phyloP scores from a whole-genome alignment of 2,329 filamentous ascomycete genomes.

The Apiospora kogelbergensis region DNA sequence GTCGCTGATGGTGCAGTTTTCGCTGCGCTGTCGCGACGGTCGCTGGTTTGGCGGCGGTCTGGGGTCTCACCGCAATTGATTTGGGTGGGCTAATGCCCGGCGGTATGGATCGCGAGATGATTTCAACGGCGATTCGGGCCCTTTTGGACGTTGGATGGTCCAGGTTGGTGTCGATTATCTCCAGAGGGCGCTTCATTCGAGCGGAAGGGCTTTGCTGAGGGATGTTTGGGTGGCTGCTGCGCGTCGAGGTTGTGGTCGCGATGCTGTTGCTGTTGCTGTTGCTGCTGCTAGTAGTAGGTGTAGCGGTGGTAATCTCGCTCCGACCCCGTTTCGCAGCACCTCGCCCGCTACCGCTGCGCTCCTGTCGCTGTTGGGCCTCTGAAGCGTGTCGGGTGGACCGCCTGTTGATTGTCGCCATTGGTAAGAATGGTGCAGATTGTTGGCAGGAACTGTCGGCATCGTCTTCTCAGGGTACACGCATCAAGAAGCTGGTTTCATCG shows the following conservation, averaged over 20 bases:
- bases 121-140: conserved; percentile 53
- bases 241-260: conserved; percentile 7
- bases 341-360: conserved; percentile 3
- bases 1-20: conserved; percentile 21
- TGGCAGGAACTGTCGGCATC: background rate
- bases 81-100: conserved; percentile 24
- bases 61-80: conserved; percentile 26
- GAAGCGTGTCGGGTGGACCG: conserved; percentile 7
- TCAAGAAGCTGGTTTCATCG: conserved; percentile 8
- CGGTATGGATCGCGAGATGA: conserved; percentile 36
- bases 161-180: conserved; percentile 43
- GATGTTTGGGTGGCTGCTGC: conserved; percentile 27
- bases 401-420: conserved; percentile 9
- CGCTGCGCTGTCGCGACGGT: conserved; percentile 24
- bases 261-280: conserved; percentile 1
- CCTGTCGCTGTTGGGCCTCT: background rate
- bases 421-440: conserved; percentile 5
- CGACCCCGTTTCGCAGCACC: background rate
- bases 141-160: conserved; percentile 48
- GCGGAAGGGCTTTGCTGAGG: conserved; percentile 29
- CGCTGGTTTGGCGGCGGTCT: conserved; percentile 18
- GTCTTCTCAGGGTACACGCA: conserved; percentile 3
- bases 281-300: conserved; percentile 4
- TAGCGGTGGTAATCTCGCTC: background rate
- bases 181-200: conserved; percentile 50